Base-by-base conservation (phyloP, 2,329 filamentous ascomycete species). In the Botrytis pseudocinerea region DNA sequence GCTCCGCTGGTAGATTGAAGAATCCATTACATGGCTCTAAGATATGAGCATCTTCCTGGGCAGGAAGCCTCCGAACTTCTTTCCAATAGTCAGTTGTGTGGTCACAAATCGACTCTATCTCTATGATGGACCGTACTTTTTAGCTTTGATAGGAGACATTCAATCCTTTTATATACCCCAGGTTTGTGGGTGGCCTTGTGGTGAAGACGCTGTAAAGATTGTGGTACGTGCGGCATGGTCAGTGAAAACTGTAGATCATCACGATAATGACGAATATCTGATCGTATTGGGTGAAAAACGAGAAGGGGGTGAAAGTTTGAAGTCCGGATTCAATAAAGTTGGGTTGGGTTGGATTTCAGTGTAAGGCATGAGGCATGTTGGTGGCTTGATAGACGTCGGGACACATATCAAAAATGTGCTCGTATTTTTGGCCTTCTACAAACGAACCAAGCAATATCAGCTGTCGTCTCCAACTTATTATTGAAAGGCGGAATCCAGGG, bases 191-290 rank as follows among this genome's bases (percentile, higher is more conserved):
- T 40, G 69, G 40, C 42, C 42, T 70, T 64, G 69, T 70, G 57
- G 42, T 44, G 69, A 40, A 70, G 69, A 28, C 59, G 44, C 16
- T 51, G 59, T 46, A 64, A 64, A 51, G 25, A 25, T 51, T 64
- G 59, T 51, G 59, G 69, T 51, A 51, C 69, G 69, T 70, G 59
- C 69, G 69, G 60, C 69, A 70, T 70, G 42, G 51, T 70, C 57
- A 63, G 60, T 62, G 46, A 40, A 63, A 40, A 40, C 38, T 25
- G 59, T 51, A 64, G 59, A 70, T 64, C 66, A 61, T 46, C 59
- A 70, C 69, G 59, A 51, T 32, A 51, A 40, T 42, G 64, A 16
- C 16, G 48, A 38, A 66, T 66, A 68, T 68, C 35, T 18, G 48
- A 66, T 66, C 35, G 16, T 40, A 57, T 44, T 35, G 69, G 59